phyloP scores from a whole-genome alignment of 306 rosid genomes.

The Senna tora region DNA sequence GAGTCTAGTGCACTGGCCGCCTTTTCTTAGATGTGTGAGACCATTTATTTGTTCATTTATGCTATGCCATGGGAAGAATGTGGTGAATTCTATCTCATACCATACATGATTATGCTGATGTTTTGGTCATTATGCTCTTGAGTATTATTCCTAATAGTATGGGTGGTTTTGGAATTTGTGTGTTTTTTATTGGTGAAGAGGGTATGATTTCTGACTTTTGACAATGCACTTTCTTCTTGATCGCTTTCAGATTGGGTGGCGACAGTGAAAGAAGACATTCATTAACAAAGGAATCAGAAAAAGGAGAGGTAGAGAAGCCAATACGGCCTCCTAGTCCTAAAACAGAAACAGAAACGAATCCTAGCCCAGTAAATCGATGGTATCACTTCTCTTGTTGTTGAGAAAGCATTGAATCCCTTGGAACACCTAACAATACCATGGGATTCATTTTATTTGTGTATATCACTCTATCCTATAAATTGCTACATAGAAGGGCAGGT shows the following conservation, averaged over 20 bases:
- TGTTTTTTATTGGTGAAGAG: slow-evolving; percentile 2
- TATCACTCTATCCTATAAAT: too few species aligned
- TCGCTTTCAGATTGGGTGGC: slow-evolving; percentile 46
- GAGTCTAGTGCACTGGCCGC: too few species aligned
- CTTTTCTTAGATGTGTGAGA: too few species aligned
- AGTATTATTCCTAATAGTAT: neutral
- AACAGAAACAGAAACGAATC: slow-evolving; percentile 26
- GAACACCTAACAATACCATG: too few species aligned
- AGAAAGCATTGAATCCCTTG: too few species aligned
- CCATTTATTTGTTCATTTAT: neutral
- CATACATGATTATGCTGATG: neutral
- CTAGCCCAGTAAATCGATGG: slow-evolving; percentile 32
- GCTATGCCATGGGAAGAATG: neutral
- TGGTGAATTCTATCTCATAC: neutral
- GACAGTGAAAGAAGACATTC: slow-evolving; percentile 47
- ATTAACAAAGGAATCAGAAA: slow-evolving; percentile 31
- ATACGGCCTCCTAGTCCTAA: neutral
- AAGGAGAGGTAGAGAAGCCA: slow-evolving; percentile 32
- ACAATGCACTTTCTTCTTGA: slow-evolving; percentile 2
- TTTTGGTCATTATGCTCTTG: neutral
- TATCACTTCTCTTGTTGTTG: slow-evolving; percentile 40
- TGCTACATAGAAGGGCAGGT: too few species aligned
- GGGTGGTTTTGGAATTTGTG: neutral
- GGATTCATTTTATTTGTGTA: too few species aligned
- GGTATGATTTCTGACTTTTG: slow-evolving; percentile 7